These are phyloP conservation scores for Hypoxylon sp. DNA, from an alignment of 2,329 filamentous ascomycete genomes.

Conservation along the genomic window DNA sequence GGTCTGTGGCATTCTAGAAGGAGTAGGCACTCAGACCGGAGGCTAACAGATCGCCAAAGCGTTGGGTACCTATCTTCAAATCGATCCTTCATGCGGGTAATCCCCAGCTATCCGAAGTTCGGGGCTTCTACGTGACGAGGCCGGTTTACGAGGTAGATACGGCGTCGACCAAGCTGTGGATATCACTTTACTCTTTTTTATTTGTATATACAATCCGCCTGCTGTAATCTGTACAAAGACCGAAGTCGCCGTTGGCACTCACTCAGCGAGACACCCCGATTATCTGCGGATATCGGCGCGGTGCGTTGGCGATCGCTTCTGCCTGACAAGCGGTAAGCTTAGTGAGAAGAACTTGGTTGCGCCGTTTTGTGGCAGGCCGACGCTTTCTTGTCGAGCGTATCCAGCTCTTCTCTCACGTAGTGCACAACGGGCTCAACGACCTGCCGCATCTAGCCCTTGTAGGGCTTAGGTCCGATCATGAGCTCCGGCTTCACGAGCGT, in stretches of 20 bases:
- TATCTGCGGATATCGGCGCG: background rate
- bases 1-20: constrained; percentile 6
- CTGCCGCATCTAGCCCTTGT: constrained; percentile 55
- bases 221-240: constrained; percentile 20
- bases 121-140: too few species aligned
- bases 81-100: background rate
- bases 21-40: background rate
- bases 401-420: constrained; percentile 31
- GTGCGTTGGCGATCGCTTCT: constrained; percentile 1
- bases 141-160: too few species aligned
- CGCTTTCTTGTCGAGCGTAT: constrained; percentile 27
- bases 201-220: constrained; percentile 27
- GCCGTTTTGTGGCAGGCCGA: constrained; percentile 8
- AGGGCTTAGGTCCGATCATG: constrained; percentile 84
- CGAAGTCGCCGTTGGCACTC: constrained; percentile 15
- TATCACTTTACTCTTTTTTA: constrained; percentile 27
- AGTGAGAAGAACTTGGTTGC: constrained; percentile 15
- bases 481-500: constrained; percentile 88
- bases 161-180: constrained; percentile 8
- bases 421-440: constrained; percentile 36
- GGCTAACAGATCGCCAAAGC: background rate
- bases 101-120: constrained; percentile 10
- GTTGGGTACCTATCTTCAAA: too few species aligned
- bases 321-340: background rate
- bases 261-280: constrained; percentile 4